Percentiles rank a stretch among this genome's conserved stretches.
phyloP scores from a whole-genome alignment of 208 protist species.

The Acanthamoeba divionensis region DNA sequence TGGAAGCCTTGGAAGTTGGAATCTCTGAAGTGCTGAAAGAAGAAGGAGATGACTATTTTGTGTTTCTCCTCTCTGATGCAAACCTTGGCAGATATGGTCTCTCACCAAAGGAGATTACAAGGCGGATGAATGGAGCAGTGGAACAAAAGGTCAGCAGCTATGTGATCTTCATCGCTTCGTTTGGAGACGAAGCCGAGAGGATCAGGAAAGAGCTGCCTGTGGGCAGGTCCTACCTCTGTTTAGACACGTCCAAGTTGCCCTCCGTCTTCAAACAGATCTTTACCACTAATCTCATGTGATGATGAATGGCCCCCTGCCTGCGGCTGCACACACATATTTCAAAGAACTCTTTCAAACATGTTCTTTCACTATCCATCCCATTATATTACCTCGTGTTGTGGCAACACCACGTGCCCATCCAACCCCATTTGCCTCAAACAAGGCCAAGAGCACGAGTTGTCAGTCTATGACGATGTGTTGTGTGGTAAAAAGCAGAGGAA shows the following conservation, averaged over 20 bases:
- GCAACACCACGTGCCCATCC: too few species aligned
- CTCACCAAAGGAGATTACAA: not conserved
- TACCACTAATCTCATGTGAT: conserved; percentile 51
- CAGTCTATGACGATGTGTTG: too few species aligned
- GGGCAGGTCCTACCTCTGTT: conserved; percentile 86
- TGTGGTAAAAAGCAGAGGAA: too few species aligned
- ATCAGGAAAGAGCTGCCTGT: conserved; percentile 82
- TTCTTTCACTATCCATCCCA: too few species aligned
- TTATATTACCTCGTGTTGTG: too few species aligned
- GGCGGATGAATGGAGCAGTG: not conserved
- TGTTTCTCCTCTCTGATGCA: conserved; percentile 91
- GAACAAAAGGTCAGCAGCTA: conserved; percentile 72
- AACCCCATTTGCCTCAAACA: too few species aligned
- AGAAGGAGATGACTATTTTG: conserved; percentile 88
- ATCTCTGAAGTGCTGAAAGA: conserved; percentile 59
- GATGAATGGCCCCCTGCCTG: not conserved
- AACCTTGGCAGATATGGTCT: conserved; percentile 78
- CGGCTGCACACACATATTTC: too few species aligned
- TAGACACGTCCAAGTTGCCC: conserved; percentile 85
- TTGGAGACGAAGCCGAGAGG: conserved; percentile 83
- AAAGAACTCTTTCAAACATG: too few species aligned
- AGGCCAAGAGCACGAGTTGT: too few species aligned
- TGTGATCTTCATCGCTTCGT: conserved; percentile 77
- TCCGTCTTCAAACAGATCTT: conserved; percentile 87
- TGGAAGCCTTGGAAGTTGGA: not conserved